Base-by-base conservation (phyloP, 345 rosid species). In the Acer negundo region DNA sequence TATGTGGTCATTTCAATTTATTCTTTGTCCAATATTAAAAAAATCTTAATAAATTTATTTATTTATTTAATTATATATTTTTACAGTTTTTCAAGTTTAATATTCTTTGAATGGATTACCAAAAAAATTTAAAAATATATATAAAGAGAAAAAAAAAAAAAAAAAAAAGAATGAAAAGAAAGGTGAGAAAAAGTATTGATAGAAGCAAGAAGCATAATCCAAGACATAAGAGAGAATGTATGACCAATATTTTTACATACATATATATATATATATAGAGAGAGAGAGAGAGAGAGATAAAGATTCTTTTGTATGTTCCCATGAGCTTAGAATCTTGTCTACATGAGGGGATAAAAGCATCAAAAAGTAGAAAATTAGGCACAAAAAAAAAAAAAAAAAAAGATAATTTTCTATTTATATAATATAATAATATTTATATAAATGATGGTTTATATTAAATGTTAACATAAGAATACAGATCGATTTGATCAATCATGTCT, bases 271-370 rank as follows among this genome's bases (percentile, higher is more conserved):
- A n/a, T n/a, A n/a, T n/a, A n/a, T n/a, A n/a, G n/a, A n/a, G n/a
- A n/a, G n/a, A n/a, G n/a, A n/a, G n/a, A n/a, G n/a, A n/a, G n/a
- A 42, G 58, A 26, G 42, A 44, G 68, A 73, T 44, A 73, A 61
- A 20, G 76, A 62, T 73, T 73, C 76, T 26, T 64, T 26, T 64
- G 69, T 61, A 69, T 65, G 71, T 74, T 69, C 75, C 71, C 71
- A 69, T 56, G 67, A 74, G 66, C 55, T 59, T 70, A 16, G 79
- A 80, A 76, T 65, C 76, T 56, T 46, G 69, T 64, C 20, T 38
- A 56, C 20, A 31, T 17, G 31, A 56, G 53, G 58, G 63, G 68
- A 69, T 64, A 75, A 40, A 35, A 44, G 77, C 73, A 80, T 70
- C 44, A 15, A 38, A 75, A 73, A 42, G 59, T 16, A 23, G 58